Evolutionary conservation across 2,329 filamentous ascomycete species (phyloP).

Genomic region (Orbilia brochopaga): DNA sequence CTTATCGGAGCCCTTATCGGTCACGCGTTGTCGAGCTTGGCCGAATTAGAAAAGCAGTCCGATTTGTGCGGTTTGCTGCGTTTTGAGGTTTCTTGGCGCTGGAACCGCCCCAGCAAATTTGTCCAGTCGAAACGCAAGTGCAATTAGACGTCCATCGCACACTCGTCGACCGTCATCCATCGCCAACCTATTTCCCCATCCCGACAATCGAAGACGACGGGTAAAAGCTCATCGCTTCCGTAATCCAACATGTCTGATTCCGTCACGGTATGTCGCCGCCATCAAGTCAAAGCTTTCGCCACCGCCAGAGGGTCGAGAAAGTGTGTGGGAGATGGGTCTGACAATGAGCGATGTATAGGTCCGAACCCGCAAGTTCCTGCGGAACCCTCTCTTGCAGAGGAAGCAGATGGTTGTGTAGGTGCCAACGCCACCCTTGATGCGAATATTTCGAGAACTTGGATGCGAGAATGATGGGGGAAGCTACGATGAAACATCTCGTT

Average conservation of each 20-base stretch:
- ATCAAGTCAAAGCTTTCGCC: neutral
- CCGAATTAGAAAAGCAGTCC: slow-evolving; percentile 47
- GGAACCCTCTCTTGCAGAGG: slow-evolving; percentile 97
- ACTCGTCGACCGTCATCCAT: slow-evolving; percentile 24
- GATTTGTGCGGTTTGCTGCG: slow-evolving; percentile 33
- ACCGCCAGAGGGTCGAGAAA: slow-evolving; percentile 68
- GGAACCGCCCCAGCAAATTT: slow-evolving; percentile 50
- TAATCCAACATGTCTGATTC: slow-evolving; percentile 48
- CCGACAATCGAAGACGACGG: slow-evolving; percentile 35
- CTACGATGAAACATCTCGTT: neutral
- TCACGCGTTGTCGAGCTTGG: slow-evolving; percentile 14
- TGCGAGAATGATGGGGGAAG: neutral
- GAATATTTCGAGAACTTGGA: slow-evolving; percentile 27
- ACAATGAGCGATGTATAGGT: slow-evolving; percentile 30
- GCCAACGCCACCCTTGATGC: slow-evolving; percentile 52
- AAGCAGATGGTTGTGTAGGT: slow-evolving; percentile 99
- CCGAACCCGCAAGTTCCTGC: slow-evolving; percentile 99
- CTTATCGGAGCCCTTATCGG: slow-evolving; percentile 46
- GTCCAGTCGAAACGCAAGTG: slow-evolving; percentile 27
- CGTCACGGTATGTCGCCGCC: slow-evolving; percentile 45
- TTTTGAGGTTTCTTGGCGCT: slow-evolving; percentile 46
- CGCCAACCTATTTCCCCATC: slow-evolving; percentile 29
- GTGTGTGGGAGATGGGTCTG: slow-evolving; percentile 61
- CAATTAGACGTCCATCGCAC: slow-evolving; percentile 38
- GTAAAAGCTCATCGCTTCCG: slow-evolving; percentile 32